phyloP scores from a whole-genome alignment of 2,329 filamentous ascomycete genomes.

The Metarhizium guizhouense region DNA sequence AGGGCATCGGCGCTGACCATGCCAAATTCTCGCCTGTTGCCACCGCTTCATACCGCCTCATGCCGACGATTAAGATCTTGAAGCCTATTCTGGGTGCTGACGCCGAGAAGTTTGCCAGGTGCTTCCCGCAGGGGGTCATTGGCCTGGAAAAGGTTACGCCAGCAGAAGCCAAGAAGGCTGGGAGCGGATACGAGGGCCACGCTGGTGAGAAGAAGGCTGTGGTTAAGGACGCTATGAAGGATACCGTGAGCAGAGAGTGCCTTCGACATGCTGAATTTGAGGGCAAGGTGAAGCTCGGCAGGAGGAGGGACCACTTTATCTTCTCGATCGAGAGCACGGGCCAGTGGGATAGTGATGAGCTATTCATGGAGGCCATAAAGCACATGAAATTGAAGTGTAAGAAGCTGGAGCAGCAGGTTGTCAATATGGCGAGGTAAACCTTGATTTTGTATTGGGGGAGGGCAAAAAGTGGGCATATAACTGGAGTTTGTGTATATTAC shows the following conservation, averaged over 20 bases:
- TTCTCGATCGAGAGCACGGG: slow-evolving; percentile 92
- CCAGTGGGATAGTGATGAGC: slow-evolving; percentile 86
- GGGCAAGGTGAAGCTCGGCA: slow-evolving; percentile 87
- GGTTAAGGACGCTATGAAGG: slow-evolving; percentile 79
- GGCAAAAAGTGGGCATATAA: not conserved
- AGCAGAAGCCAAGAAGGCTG: slow-evolving; percentile 50
- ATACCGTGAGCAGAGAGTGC: slow-evolving; percentile 91
- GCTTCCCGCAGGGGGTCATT: slow-evolving; percentile 87
- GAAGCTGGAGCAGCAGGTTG: slow-evolving; percentile 61
- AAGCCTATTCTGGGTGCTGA: slow-evolving; percentile 78
- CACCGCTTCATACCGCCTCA: slow-evolving; percentile 82
- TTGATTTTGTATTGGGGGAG: not conserved
- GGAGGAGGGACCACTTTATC: slow-evolving; percentile 92
- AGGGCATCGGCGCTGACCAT: slow-evolving; percentile 89
- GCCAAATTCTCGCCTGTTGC: slow-evolving; percentile 96
- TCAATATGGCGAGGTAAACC: slow-evolving; percentile 48
- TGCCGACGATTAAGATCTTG: slow-evolving; percentile 79
- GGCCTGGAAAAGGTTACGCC: slow-evolving; percentile 62
- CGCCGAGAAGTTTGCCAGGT: slow-evolving; percentile 79
- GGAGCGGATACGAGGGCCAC: slow-evolving; percentile 61
- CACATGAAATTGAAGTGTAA: slow-evolving; percentile 78
- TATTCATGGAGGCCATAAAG: slow-evolving; percentile 85
- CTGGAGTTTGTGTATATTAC: slow-evolving; percentile 6
- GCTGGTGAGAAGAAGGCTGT: slow-evolving; percentile 81
- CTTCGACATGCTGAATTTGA: slow-evolving; percentile 88